Evolutionary conservation across 331 rosid genomes (phyloP).

Genomic region (Saraca asoca): DNA sequence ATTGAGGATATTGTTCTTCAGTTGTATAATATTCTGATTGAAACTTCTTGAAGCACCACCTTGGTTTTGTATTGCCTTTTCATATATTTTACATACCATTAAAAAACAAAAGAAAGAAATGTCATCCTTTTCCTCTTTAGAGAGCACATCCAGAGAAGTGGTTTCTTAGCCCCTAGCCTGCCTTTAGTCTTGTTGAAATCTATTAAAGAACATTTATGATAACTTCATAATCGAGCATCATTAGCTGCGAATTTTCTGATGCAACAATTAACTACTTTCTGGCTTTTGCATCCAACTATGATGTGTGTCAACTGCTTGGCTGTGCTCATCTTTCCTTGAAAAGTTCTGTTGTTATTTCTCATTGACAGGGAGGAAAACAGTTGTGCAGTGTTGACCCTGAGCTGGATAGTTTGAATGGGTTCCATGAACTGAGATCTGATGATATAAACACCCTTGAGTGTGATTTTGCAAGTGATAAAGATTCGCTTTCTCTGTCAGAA

Average conservation of each 20-base stretch:
- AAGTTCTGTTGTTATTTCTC: constrained; percentile 29
- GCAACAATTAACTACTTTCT: constrained; percentile 24
- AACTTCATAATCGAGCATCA: constrained; percentile 17
- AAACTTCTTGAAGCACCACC: background rate
- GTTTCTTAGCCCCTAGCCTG: background rate
- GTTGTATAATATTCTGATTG: background rate
- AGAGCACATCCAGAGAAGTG: too few species aligned
- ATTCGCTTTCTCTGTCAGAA: constrained; percentile 47
- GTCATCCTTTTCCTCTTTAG: too few species aligned
- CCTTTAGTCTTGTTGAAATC: background rate
- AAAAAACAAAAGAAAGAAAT: background rate
- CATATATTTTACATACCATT: background rate
- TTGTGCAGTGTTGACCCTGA: constrained; percentile 33
- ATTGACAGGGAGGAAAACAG: constrained; percentile 46
- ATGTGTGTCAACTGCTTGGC: constrained; percentile 23
- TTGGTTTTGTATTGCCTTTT: background rate
- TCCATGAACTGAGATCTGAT: constrained; percentile 50
- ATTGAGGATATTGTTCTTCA: constrained; percentile 2
- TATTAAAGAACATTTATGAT: background rate
- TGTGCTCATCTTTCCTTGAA: constrained; percentile 29
- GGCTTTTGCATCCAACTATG: constrained; percentile 21
- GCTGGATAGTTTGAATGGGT: constrained; percentile 36
- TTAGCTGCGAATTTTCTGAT: constrained; percentile 17
- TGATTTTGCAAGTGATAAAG: constrained; percentile 43
- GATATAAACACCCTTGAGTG: constrained; percentile 50